Evolutionary conservation across 192 early-diverging fungal species (phyloP).

Genomic region (Coemansia sp.): DNA sequence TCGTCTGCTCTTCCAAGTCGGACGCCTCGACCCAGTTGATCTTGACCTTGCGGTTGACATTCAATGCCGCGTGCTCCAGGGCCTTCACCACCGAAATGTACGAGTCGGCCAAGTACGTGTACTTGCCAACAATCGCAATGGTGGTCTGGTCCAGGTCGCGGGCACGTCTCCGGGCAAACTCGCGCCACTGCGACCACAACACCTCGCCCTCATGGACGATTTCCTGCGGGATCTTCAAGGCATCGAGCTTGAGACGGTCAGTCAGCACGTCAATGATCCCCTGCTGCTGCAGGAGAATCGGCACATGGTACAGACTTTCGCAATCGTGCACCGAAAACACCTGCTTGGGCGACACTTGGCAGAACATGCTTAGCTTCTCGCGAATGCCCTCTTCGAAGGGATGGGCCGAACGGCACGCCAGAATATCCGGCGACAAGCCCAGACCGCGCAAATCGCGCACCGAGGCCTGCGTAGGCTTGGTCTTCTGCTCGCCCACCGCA

Average conservation of each 20-base stretch:
- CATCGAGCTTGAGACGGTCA: constrained; percentile 73
- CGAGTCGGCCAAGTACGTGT: constrained; percentile 93
- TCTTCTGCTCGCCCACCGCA: constrained; percentile 98
- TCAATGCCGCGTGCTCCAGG: constrained; percentile 89
- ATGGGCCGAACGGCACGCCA: constrained; percentile 90
- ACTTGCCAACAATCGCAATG: constrained; percentile 95
- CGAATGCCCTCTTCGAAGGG: constrained; percentile 81
- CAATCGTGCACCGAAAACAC: constrained; percentile 96
- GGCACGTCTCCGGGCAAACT: constrained; percentile 70
- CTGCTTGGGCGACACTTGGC: constrained; percentile 90
- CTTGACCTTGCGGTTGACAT: constrained; percentile 78
- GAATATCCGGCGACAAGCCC: constrained; percentile 92
- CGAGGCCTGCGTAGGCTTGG: constrained; percentile 97
- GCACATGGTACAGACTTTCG: constrained; percentile 95
- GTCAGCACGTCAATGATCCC: constrained; percentile 79
- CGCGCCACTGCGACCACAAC: constrained; percentile 84
- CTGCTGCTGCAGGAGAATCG: constrained; percentile 84
- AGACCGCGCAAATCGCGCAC: constrained; percentile 92
- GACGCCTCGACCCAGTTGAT: constrained; percentile 94
- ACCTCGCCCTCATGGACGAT: constrained; percentile 56
- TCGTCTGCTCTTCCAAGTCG: constrained; percentile 76
- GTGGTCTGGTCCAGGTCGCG: constrained; percentile 78
- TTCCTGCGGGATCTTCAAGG: constrained; percentile 56
- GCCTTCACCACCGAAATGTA: constrained; percentile 97
- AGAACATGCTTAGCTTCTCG: constrained; percentile 98